A percentile compares a stretch with the other conserved stretches of the same genome.
Evolutionary conservation across 2,329 filamentous ascomycete species (phyloP).

Genomic region (Podosphaera fusca): DNA sequence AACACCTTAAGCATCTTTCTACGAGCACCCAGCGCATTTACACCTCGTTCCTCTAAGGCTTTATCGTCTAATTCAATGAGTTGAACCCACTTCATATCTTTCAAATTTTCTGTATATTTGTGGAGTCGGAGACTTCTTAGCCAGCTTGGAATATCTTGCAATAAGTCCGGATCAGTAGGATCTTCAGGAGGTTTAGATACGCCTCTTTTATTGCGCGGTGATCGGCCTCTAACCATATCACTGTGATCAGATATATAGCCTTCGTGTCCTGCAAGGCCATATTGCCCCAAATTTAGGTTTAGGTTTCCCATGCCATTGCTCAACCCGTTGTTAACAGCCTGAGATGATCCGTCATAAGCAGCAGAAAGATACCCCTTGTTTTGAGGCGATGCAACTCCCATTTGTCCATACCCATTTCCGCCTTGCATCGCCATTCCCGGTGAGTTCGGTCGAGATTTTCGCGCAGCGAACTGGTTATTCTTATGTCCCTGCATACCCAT

Average conservation of each 20-base stretch:
- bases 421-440: constrained; percentile 67
- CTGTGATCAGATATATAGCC: constrained; percentile 88
- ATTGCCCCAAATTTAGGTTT: constrained; percentile 46
- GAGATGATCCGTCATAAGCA: constrained; percentile 56
- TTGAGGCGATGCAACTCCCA: constrained; percentile 69
- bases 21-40: constrained; percentile 81
- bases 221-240: constrained; percentile 73
- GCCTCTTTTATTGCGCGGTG: constrained; percentile 73
- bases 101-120: constrained; percentile 97
- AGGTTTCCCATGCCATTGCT: constrained; percentile 33
- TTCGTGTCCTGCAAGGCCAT: constrained; percentile 47
- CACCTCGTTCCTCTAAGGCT: constrained; percentile 73
- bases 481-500: constrained; percentile 52
- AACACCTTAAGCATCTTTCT: constrained; percentile 99
- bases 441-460: constrained; percentile 71
- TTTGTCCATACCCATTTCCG: constrained; percentile 31
- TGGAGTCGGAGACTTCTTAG: constrained; percentile 81
- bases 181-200: constrained; percentile 97
- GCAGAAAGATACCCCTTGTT: constrained; percentile 73
- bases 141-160: constrained; percentile 94
- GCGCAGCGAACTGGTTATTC: constrained; percentile 31
- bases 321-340: constrained; percentile 30
- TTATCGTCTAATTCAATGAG: constrained; percentile 81
- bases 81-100: constrained; percentile 92
- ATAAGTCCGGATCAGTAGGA: constrained; percentile 68